These are phyloP conservation scores for Euphorbia tirucalli DNA, from an alignment of 345 rosid species.

Conservation along the genomic window DNA sequence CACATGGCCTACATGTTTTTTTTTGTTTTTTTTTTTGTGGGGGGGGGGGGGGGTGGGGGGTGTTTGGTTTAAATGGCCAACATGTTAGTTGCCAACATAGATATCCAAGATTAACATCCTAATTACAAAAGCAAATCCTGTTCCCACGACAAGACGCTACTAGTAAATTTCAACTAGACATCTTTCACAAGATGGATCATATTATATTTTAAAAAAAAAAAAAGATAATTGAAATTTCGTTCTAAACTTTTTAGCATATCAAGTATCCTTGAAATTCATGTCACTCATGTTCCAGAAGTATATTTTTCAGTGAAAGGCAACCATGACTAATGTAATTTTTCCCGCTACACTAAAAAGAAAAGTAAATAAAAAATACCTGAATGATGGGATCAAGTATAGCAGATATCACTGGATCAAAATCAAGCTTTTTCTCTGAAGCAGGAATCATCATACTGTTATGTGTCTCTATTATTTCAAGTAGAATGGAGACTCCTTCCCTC, in stretches of 20 bases:
- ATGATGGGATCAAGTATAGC: slow-evolving; percentile 91
- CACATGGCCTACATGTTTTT: not conserved
- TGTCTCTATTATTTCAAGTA: slow-evolving; percentile 85
- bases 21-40: too few species aligned
- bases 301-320: not conserved
- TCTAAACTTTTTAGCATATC: not conserved
- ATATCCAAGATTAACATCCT: not conserved
- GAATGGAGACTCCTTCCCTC: slow-evolving; percentile 84
- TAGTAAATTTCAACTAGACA: not conserved
- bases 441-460: slow-evolving; percentile 84
- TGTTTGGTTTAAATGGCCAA: too few species aligned
- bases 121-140: not conserved
- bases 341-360: too few species aligned
- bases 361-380: slow-evolving; percentile 45
- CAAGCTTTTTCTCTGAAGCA: slow-evolving; percentile 56
- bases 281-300: not conserved
- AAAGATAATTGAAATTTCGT: not conserved
- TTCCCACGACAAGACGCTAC: not conserved
- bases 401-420: slow-evolving; percentile 77
- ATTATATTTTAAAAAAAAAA: too few species aligned
- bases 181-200: not conserved
- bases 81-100: slow-evolving; percentile 1
- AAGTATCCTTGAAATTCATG: not conserved
- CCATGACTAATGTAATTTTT: not conserved
- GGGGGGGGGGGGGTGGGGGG: too few species aligned